Conservation (phyloP, 768 basidiomycete species). For the Gloeostereum incarnatum region DNA sequence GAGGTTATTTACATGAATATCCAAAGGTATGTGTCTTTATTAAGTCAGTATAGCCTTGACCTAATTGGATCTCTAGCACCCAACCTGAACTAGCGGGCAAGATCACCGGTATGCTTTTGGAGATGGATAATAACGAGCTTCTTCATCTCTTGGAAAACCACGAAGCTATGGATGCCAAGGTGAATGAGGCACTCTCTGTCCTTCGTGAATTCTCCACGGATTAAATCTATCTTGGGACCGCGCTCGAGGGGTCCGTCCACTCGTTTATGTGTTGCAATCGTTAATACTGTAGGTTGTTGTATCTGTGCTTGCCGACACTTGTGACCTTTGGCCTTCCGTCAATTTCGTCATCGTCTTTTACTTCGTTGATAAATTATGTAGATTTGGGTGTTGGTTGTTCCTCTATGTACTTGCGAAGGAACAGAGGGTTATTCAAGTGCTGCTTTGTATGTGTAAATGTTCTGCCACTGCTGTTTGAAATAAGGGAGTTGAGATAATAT, state of each 20-base stretch:
- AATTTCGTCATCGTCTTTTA: slow-evolving; percentile 5
- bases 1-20: slow-evolving; percentile 95
- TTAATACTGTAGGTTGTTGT: background rate
- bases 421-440: slow-evolving; percentile 48
- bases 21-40: slow-evolving; percentile 44
- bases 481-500: too few relatives aligned
- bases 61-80: slow-evolving; percentile 30
- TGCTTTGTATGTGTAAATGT: slow-evolving; percentile 29
- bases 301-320: slow-evolving; percentile 1
- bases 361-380: slow-evolving; percentile 24
- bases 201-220: slow-evolving; percentile 71
- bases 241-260: slow-evolving; percentile 35
- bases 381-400: slow-evolving; percentile 46
- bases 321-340: background rate
- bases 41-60: background rate
- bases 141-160: slow-evolving; percentile 77
- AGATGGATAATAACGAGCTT: slow-evolving; percentile 97
- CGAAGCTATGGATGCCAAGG: slow-evolving; percentile 83
- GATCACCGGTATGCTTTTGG: slow-evolving; percentile 97
- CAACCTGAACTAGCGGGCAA: slow-evolving; percentile 96
- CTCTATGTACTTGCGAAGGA: slow-evolving; percentile 40
- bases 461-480: too few relatives aligned
- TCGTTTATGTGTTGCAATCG: too few relatives aligned
- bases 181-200: slow-evolving; percentile 84
- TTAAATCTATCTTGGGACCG: slow-evolving; percentile 22